Evolutionary conservation across 495 filamentous ascomycete species (phyloP).

Genomic region (Tuber microsphaerosporum): DNA sequence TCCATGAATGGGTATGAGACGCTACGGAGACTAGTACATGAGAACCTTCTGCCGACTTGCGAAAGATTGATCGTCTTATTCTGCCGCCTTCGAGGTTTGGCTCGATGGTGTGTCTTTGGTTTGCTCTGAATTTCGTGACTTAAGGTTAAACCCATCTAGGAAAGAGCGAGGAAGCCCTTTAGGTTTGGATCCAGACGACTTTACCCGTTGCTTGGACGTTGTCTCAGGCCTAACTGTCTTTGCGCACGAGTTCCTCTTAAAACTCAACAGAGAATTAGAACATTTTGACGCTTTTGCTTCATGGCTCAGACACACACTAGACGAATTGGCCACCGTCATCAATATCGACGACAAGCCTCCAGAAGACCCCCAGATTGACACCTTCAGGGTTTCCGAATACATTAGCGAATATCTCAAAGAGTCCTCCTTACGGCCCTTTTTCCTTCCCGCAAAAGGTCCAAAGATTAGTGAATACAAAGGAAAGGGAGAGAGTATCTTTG

Average conservation of each 20-base stretch:
- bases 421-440: constrained; percentile 36
- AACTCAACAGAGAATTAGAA: constrained; percentile 67
- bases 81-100: constrained; percentile 75
- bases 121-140: constrained; percentile 55
- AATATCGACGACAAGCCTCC: constrained; percentile 41
- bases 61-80: constrained; percentile 77
- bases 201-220: constrained; percentile 53
- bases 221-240: constrained; percentile 67
- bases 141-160: constrained; percentile 48
- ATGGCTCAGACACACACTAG: constrained; percentile 83
- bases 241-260: constrained; percentile 62
- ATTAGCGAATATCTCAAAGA: constrained; percentile 36
- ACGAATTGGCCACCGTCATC: constrained; percentile 45
- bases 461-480: constrained; percentile 36
- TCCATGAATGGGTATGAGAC: constrained; percentile 67
- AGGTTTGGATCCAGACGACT: constrained; percentile 41
- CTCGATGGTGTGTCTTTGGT: constrained; percentile 65
- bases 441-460: constrained; percentile 16
- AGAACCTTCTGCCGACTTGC: constrained; percentile 78
- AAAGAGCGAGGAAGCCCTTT: constrained; percentile 42
- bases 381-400: constrained; percentile 39
- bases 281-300: constrained; percentile 71
- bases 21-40: constrained; percentile 69
- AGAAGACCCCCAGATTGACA: constrained; percentile 40
- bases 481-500: constrained; percentile 37